Evolutionary conservation across 2,329 filamentous ascomycete species (phyloP), one percentile per base, ranked within the genome.

Genomic region (Incumbomyces delicatus): DNA sequence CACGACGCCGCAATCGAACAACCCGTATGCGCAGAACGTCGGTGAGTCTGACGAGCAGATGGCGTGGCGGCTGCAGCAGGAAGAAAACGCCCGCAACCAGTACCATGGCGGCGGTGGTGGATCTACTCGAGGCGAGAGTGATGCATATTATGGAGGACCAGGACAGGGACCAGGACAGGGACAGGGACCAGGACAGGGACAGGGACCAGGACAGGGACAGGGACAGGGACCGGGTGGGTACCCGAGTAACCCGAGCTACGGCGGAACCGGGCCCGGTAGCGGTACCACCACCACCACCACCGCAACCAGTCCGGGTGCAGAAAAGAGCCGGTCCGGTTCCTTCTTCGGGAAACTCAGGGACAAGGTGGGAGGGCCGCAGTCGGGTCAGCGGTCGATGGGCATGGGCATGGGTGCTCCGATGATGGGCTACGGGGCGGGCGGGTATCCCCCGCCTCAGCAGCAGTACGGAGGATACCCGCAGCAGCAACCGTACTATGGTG

Each of bases 21-120:
- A 89, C 60, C 85, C 85, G 1, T 27, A 85, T 66, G 70, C 74
- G 30, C 58, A 57, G 49, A 61, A 64, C 44, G 61, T 72, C 27
- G 77, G 77, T 48, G 80, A 83, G 33, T 46, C 46, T 39, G 87
- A 94, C 61, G 87, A 84, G 49, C 75, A 74, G 20, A 70, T 89
- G 8, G 88, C 89, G 6, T 76, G 85, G 34, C 77, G 80, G 60
- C 70, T 95, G 35, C 89, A 95, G 63, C 84, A 84, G 37, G 85
- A 95, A 64, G 88, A 95, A 27, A 76, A 94, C 53, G 78, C 79
- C 37, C 27, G 42, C 14, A 20, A 33, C 20, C n/a, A 16, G 17
- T 20, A 46, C 16, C 32, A 49, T 20, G 8, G 8, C 22, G 20
- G 49, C n/a, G 47, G 31, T 18, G 43, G 17, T 5, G 35, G 35